These are phyloP conservation scores for Biscutella laevigata DNA, from an alignment of 441 rosid species.

Conservation along the genomic window DNA sequence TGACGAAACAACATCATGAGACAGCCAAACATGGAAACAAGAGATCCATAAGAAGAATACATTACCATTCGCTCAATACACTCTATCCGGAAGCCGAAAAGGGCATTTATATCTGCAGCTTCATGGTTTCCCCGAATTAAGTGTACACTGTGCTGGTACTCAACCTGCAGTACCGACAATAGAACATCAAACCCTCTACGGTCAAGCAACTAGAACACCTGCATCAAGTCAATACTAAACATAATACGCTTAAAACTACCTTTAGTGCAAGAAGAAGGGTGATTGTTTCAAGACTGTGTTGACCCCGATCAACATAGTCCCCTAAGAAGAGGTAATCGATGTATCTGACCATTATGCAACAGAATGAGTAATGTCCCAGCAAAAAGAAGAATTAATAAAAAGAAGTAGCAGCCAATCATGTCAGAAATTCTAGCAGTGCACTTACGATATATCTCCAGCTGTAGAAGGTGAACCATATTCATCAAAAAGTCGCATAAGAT, in stretches of 20 bases:
- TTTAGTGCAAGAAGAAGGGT: constrained; percentile 87
- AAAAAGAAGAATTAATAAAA: neutral
- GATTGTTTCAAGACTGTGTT: constrained; percentile 91
- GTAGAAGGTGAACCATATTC: too few species aligned
- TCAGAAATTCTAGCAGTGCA: neutral
- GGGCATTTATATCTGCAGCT: too few species aligned
- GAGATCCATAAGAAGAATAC: neutral
- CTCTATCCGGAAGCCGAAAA: too few species aligned
- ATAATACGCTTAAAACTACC: constrained; percentile 32
- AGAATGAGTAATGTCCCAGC: constrained; percentile 1
- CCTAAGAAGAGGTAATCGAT: constrained; percentile 97
- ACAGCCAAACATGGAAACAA: neutral
- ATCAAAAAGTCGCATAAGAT: constrained; percentile 83
- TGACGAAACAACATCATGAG: constrained; percentile 23
- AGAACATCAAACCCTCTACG: constrained; percentile 18
- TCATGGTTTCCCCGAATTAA: too few species aligned
- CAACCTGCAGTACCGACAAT: constrained; percentile 30
- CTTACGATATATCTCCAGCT: constrained; percentile 98
- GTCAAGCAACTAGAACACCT: constrained; percentile 5
- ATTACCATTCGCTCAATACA: constrained; percentile 96
- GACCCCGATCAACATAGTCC: constrained; percentile 97
- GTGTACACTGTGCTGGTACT: too few species aligned
- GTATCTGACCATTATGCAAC: constrained; percentile 49
- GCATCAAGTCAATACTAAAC: constrained; percentile 7
- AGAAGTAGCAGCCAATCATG: neutral